Base-by-base conservation (phyloP, 108 stramenopile species). In the Bacterosira constricta region DNA sequence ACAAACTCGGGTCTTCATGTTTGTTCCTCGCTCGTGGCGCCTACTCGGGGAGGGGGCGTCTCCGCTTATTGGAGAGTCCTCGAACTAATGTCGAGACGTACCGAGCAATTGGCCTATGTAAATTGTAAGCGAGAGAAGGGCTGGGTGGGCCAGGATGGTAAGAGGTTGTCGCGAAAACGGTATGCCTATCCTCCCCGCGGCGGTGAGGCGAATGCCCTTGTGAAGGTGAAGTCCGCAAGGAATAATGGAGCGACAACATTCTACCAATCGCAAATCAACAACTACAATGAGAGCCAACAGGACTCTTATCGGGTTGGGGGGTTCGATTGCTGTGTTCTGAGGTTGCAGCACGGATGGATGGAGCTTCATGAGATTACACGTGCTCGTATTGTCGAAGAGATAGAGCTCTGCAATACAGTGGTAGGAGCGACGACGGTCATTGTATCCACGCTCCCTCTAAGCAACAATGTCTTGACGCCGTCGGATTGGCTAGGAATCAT, bases 381-480 rank as follows among this genome's bases (percentile, higher is more conserved):
- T 25, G 71, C 61, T 20, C 34, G 27, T 6, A 62, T 72, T 11
- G 9, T 61, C 3, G 69, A 71, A 52, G 57, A 39, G 29, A 71
- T 71, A 49, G 26, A 38, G 7, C 69, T 71, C 8, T 13, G 37
- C 3, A 42, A 53, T 10, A 57, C 46, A 41, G 5, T 41, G 4
- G 49, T 61, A 60, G 59, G 46, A 6, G 69, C 38, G 30, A 49
- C 59, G 20, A 71, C 69, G 18, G 59, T 61, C 21, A 61, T 71
- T 17, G 21, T 71, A 29, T 50, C 59, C 3, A 72, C 71, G 3
- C 47, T 72, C 21, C 29, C 59, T 15, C 62, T 72, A 12, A 72
- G 52, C 38, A 72, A 72, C 51, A 72, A 72, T 54, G 60, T 72
- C 27, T 3, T 51, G 71, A 72, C 71, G 45, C 38, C 23, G 4